phyloP scores from a whole-genome alignment of 192 early-diverging fungal genomes.

The Chytriomyces hyalinus region DNA sequence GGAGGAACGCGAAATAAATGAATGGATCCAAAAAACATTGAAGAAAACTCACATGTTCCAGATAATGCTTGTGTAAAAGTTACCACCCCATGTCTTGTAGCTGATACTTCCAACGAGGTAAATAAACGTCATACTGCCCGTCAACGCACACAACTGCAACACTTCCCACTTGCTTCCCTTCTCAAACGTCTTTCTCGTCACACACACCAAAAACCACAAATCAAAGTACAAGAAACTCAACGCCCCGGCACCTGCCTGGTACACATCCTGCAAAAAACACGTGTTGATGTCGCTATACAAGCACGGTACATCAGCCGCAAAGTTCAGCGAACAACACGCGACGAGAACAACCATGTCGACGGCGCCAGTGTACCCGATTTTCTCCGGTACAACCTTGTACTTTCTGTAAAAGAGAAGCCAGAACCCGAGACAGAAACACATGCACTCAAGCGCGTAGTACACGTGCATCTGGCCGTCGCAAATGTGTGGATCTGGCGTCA shows the following conservation, averaged over 20 bases:
- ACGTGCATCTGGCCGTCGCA: background rate
- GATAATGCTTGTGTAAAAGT: background rate
- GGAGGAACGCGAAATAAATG: background rate
- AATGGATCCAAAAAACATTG: too few species aligned
- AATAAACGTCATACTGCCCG: background rate
- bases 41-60: slow-evolving; percentile 5
- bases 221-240: slow-evolving; percentile 7
- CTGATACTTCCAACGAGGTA: background rate
- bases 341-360: background rate
- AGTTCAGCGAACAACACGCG: background rate
- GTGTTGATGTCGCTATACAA: background rate
- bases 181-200: background rate
- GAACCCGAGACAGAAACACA: background rate
- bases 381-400: background rate
- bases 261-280: background rate
- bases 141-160: background rate
- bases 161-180: background rate
- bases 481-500: background rate
- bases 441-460: background rate
- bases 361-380: too few species aligned
- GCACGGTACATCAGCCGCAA: background rate
- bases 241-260: background rate
- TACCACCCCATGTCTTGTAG: background rate
- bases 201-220: background rate
- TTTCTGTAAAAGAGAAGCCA: slow-evolving; percentile 8